These are phyloP conservation scores for Aspergillus costaricaensis DNA, from an alignment of 2,329 filamentous ascomycete genomes.

Conservation along the genomic window DNA sequence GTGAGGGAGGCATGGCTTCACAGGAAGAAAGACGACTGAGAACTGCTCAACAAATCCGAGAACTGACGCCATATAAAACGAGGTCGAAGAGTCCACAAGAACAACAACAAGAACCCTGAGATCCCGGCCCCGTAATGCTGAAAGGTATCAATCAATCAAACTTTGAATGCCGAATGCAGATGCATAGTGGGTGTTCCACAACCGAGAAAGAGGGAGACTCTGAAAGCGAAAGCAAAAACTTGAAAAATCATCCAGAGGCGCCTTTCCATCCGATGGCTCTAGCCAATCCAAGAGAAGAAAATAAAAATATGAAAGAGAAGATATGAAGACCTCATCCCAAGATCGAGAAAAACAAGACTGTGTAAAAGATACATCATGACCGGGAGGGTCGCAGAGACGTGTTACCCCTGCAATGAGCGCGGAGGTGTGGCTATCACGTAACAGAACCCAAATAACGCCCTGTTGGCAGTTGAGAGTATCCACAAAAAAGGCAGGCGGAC, in stretches of 20 bases:
- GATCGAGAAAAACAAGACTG: slow-evolving; percentile 16
- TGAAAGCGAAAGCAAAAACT: slow-evolving; percentile 16
- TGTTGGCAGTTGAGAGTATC: not conserved
- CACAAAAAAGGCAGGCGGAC: not conserved
- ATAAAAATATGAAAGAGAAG: not conserved
- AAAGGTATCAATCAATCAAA: slow-evolving; percentile 29
- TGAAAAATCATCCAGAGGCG: slow-evolving; percentile 22
- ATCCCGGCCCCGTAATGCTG: slow-evolving; percentile 27
- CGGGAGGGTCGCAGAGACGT: not conserved
- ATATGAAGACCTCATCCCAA: slow-evolving; percentile 15
- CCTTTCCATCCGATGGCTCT: slow-evolving; percentile 22
- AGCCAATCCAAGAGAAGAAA: slow-evolving; percentile 12
- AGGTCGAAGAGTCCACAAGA: slow-evolving; percentile 23
- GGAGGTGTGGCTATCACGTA: not conserved
- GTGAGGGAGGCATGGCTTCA: not conserved
- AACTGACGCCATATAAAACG: slow-evolving; percentile 31
- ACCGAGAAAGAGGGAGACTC: slow-evolving; percentile 9
- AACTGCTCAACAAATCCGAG: slow-evolving; percentile 24
- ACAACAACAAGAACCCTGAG: slow-evolving; percentile 26
- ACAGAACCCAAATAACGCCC: not conserved
- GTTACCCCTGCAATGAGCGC: not conserved
- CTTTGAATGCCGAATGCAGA: slow-evolving; percentile 25
- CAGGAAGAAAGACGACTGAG: slow-evolving; percentile 8
- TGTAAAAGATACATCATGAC: slow-evolving; percentile 17
- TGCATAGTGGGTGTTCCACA: slow-evolving; percentile 21